A percentile compares a stretch with the other conserved stretches of the same genome.
Evolutionary conservation across 2,329 filamentous ascomycete genomes (phyloP).

Genomic region (Venturia oleaginea): DNA sequence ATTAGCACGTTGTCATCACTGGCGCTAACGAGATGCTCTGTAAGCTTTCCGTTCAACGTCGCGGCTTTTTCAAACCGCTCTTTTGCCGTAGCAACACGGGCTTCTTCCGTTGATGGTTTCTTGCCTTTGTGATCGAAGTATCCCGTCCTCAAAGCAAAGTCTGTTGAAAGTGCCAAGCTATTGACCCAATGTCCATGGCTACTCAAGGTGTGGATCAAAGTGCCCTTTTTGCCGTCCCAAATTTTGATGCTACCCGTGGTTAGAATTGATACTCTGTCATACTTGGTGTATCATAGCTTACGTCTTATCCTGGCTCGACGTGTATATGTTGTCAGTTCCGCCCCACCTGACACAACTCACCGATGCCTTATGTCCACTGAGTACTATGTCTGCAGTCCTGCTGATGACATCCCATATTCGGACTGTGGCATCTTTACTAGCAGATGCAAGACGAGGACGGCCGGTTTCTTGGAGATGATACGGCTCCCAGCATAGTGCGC

Average conservation of each 20-base stretch:
- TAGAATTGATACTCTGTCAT: neutral
- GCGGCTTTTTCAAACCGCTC: constrained; percentile 80
- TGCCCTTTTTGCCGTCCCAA: constrained; percentile 75
- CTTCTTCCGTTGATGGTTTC: constrained; percentile 59
- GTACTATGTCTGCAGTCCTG: constrained; percentile 67
- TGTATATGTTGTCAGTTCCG: constrained; percentile 55
- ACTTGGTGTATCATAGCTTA: neutral
- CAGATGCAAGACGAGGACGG: constrained; percentile 73
- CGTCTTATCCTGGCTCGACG: constrained; percentile 74
- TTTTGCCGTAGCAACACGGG: constrained; percentile 64
- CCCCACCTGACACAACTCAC: constrained; percentile 94
- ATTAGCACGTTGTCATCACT: constrained; percentile 88
- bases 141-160: constrained; percentile 76
- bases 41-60: constrained; percentile 62
- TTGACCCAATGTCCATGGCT: constrained; percentile 94
- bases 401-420: constrained; percentile 78
- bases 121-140: constrained; percentile 77
- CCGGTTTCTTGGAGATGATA: constrained; percentile 71
- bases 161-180: constrained; percentile 85
- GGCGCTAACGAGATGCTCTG: constrained; percentile 80
- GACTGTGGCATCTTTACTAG: constrained; percentile 82
- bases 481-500: constrained; percentile 83
- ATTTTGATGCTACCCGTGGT: constrained; percentile 52
- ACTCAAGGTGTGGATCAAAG: constrained; percentile 66
- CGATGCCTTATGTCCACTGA: constrained; percentile 80